These are phyloP conservation scores for Alternaria sp. DNA, from an alignment of 2,329 filamentous ascomycete species.

Conservation along the genomic window DNA sequence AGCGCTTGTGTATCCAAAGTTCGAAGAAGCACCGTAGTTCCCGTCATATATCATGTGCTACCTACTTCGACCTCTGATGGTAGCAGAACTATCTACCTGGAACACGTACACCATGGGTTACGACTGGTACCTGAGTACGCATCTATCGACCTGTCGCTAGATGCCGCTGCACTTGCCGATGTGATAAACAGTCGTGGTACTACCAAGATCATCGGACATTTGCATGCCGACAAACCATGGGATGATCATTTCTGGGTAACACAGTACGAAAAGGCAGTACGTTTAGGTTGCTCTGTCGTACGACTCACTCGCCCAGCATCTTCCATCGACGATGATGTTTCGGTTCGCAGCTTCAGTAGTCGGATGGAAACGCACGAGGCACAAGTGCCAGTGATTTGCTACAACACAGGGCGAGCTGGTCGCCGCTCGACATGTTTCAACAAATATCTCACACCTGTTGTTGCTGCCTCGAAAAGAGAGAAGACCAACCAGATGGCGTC, in stretches of 20 bases:
- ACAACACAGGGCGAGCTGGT: conserved; percentile 70
- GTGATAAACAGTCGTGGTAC: conserved; percentile 62
- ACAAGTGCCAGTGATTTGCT: conserved; percentile 66
- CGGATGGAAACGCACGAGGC: conserved; percentile 56
- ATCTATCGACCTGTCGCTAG: conserved; percentile 68
- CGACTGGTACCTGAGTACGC: conserved; percentile 68
- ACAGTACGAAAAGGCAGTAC: conserved; percentile 66
- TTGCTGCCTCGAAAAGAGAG: conserved; percentile 56
- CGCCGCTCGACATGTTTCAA: conserved; percentile 73
- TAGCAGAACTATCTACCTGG: conserved; percentile 58
- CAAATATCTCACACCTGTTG: conserved; percentile 68
- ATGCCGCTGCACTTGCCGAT: conserved; percentile 59
- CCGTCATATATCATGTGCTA: conserved; percentile 53
- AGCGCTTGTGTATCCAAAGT: conserved; percentile 68
- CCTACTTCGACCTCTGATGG: conserved; percentile 36
- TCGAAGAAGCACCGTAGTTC: conserved; percentile 66
- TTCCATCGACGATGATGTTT: conserved; percentile 69
- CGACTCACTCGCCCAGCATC: conserved; percentile 67
- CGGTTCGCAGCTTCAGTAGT: conserved; percentile 64
- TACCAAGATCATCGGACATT: conserved; percentile 69
- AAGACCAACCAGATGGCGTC: conserved; percentile 13
- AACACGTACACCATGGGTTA: conserved; percentile 67
- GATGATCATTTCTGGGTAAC: conserved; percentile 62
- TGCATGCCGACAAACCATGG: conserved; percentile 63
- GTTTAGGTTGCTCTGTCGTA: conserved; percentile 68